A percentile compares a stretch with the other conserved stretches of the same genome.
phyloP scores from a whole-genome alignment of 805 yeast genomes.

The Saccharomycopsis selenospora region DNA sequence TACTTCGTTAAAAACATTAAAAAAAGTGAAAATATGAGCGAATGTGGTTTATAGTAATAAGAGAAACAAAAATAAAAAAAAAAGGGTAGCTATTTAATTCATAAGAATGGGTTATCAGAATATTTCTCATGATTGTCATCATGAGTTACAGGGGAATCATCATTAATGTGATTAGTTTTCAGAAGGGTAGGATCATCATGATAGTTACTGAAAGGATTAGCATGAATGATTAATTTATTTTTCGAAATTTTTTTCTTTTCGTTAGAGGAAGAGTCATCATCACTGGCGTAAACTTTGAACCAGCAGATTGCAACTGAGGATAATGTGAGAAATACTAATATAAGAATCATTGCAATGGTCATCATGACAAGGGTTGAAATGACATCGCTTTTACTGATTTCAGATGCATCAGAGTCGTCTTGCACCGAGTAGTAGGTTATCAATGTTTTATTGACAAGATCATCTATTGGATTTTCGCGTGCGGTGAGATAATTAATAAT shows the following conservation, averaged over 20 bases:
- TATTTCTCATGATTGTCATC: too few species aligned
- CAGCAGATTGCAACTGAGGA: slow-evolving; percentile 1
- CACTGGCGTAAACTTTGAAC: neutral
- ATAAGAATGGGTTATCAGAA: too few species aligned
- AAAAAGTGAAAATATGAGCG: too few species aligned
- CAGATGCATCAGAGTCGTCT: slow-evolving; percentile 1
- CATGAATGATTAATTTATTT: neutral
- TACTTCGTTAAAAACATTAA: too few species aligned
- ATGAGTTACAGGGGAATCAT: too few species aligned
- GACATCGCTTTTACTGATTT: neutral
- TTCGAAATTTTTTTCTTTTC: neutral
- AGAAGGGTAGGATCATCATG: too few species aligned
- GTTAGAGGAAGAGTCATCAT: neutral
- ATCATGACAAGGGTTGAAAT: neutral
- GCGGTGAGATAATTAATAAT: neutral
- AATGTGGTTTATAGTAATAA: too few species aligned
- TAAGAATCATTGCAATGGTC: neutral
- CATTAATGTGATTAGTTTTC: too few species aligned
- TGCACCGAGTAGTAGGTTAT: slow-evolving; percentile 3
- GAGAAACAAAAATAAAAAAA: too few species aligned
- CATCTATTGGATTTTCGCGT: slow-evolving; percentile 1
- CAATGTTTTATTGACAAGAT: neutral
- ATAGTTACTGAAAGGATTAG: too few species aligned
- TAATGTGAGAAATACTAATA: neutral
- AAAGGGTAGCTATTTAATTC: too few species aligned